Evolutionary conservation across 2,329 filamentous ascomycete species (phyloP).

Genomic region (Xylariales sp.): DNA sequence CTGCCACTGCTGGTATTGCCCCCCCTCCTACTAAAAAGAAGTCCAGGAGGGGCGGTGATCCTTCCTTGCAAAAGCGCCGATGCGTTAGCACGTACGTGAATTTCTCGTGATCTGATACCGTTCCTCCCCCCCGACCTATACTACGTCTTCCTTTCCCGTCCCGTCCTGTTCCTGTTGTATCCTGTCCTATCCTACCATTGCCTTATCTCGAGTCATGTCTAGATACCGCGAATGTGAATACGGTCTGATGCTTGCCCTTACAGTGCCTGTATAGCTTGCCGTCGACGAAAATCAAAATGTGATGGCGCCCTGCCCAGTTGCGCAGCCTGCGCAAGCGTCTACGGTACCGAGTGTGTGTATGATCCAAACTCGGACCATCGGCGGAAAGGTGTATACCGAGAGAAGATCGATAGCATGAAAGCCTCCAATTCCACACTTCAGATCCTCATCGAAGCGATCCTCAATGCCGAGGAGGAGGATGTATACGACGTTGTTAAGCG

Average conservation of each 20-base stretch:
- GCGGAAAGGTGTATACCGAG: slow-evolving; percentile 95
- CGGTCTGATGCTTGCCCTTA: slow-evolving; percentile 18
- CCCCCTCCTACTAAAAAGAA: slow-evolving; percentile 59
- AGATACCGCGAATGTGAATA: not conserved
- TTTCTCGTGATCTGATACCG: slow-evolving; percentile 9
- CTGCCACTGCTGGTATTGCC: slow-evolving; percentile 30
- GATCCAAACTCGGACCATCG: slow-evolving; percentile 96
- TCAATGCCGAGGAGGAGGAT: slow-evolving; percentile 90
- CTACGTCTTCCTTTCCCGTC: not conserved
- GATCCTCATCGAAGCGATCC: slow-evolving; percentile 90
- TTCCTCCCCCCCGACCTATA: not conserved
- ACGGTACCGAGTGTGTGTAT: slow-evolving; percentile 90
- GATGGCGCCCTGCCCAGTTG: slow-evolving; percentile 92
- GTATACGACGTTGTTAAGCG: slow-evolving; percentile 83
- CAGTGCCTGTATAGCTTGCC: slow-evolving; percentile 79
- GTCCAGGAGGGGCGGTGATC: slow-evolving; percentile 60
- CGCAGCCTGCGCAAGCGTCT: slow-evolving; percentile 95
- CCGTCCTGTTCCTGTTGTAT: not conserved
- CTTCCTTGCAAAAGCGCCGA: slow-evolving; percentile 71
- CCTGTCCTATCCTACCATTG: not conserved
- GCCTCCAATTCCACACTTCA: slow-evolving; percentile 88
- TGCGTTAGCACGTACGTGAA: slow-evolving; percentile 76
- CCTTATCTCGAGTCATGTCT: not conserved
- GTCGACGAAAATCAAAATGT: slow-evolving; percentile 86
- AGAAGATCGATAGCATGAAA: slow-evolving; percentile 89